Evolutionary conservation across 2,329 filamentous ascomycete genomes (phyloP).

Genomic region (Alternaria sp.): DNA sequence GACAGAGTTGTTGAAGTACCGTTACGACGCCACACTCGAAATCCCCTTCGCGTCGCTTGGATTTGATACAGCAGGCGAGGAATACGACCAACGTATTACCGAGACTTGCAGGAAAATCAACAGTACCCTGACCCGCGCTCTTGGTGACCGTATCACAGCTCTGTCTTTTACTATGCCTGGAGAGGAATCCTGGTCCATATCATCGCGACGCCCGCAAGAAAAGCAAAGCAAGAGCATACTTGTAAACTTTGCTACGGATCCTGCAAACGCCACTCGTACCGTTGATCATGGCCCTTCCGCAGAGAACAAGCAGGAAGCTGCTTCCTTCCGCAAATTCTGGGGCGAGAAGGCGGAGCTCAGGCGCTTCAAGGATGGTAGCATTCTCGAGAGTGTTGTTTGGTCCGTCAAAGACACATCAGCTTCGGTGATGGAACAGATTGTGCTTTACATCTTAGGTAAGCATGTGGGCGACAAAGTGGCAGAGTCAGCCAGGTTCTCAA

Average conservation of each 20-base stretch:
- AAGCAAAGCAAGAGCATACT: slow-evolving; percentile 56
- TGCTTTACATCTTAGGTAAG: slow-evolving; percentile 72
- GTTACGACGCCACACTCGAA: slow-evolving; percentile 63
- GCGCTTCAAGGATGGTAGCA: slow-evolving; percentile 94
- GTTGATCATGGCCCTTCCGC: slow-evolving; percentile 89
- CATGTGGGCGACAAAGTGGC: slow-evolving; percentile 71
- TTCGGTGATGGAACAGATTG: slow-evolving; percentile 80
- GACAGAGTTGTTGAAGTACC: slow-evolving; percentile 59
- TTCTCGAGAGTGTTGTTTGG: slow-evolving; percentile 93
- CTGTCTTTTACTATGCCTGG: slow-evolving; percentile 56
- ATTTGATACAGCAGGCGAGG: slow-evolving; percentile 31
- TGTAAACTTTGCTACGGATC: slow-evolving; percentile 76
- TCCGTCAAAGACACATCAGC: slow-evolving; percentile 64
- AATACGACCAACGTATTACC: slow-evolving; percentile 37
- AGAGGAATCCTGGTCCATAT: slow-evolving; percentile 48
- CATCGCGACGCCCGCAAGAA: slow-evolving; percentile 32
- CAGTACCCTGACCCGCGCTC: slow-evolving; percentile 71
- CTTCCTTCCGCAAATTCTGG: slow-evolving; percentile 89
- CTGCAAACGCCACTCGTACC: slow-evolving; percentile 73
- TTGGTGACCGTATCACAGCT: slow-evolving; percentile 76
- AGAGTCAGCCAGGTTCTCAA: slow-evolving; percentile 57
- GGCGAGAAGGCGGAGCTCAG: slow-evolving; percentile 91
- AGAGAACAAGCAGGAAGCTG: slow-evolving; percentile 83
- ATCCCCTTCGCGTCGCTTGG: slow-evolving; percentile 48
- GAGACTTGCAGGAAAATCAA: slow-evolving; percentile 67